Evolutionary conservation across 2,329 filamentous ascomycete genomes (phyloP).

Genomic region (Penicillium sp.): DNA sequence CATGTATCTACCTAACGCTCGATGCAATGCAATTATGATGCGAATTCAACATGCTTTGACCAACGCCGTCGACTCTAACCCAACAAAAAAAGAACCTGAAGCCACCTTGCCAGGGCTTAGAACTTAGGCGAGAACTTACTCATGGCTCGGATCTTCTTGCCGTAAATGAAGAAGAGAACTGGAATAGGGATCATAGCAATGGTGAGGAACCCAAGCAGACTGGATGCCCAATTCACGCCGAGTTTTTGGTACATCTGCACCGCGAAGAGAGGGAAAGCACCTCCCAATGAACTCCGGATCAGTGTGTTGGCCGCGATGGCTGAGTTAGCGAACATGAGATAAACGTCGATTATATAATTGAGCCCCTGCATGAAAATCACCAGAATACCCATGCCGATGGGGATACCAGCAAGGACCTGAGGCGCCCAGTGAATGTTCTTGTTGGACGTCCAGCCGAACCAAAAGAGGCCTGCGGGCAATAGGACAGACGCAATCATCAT

Average conservation of each 20-base stretch:
- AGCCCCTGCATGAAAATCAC: conserved; percentile 49
- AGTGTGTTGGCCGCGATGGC: conserved; percentile 45
- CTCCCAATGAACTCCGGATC: conserved; percentile 39
- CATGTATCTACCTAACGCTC: neutral
- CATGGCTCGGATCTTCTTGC: conserved; percentile 48
- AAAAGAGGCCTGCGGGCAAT: conserved; percentile 52
- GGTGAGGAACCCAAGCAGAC: conserved; percentile 42
- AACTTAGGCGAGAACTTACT: conserved; percentile 47
- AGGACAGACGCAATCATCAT: conserved; percentile 51
- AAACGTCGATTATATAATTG: conserved; percentile 49
- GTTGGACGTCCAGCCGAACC: conserved; percentile 54
- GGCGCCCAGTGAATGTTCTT: conserved; percentile 50
- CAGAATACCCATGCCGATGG: conserved; percentile 48
- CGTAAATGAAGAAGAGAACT: conserved; percentile 53
- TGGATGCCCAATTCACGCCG: conserved; percentile 44
- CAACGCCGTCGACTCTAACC: conserved; percentile 2
- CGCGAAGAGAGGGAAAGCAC: conserved; percentile 37
- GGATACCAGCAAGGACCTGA: conserved; percentile 49
- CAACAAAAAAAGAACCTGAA: neutral
- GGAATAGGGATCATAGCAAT: conserved; percentile 52
- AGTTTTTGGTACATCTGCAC: conserved; percentile 42
- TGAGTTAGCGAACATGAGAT: conserved; percentile 44
- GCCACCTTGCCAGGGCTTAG: conserved; percentile 3
- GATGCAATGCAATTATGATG: conserved; percentile 8
- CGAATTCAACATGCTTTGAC: neutral